Base-by-base conservation (phyloP, 2,329 filamentous ascomycete species). In the Cytospora paraplurivora region DNA sequence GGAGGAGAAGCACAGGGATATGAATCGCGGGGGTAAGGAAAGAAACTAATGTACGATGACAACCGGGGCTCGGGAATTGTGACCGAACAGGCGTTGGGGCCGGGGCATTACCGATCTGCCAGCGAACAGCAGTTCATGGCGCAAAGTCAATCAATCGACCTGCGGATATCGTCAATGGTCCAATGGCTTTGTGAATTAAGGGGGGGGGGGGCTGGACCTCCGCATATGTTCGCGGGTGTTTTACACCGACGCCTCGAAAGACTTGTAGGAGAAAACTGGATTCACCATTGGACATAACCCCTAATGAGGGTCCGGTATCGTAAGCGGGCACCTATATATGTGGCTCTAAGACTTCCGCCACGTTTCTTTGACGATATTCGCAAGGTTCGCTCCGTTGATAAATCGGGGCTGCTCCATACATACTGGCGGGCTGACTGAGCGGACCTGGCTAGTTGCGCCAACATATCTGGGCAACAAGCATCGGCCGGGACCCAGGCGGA, bases 41-140 rank as follows among this genome's bases (percentile, higher is more conserved):
- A 21, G 33, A 7, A 15, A n/a, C 32, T 56, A 56, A 34, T 56
- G 50, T 52, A 52, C 54, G 33, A 27, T 56, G 37, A 44, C 54
- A 44, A 44, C 27, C 27, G 54, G 27, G 54, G 54, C 35, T 41
- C 53, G 53, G 35, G 53, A 11, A 38, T n/a, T 8, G 19, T 47
- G 44, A 47, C 44, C 21, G n/a, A 21, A 47, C 21, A 10, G n/a
- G n/a, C 21, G 44, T 47, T n/a, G n/a, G 10, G 21, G 4, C 44
- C 44, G 44, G 44, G 44, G 44, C 4, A 21, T 47, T 19, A 47
- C 8, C 44, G 44, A 47, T 17, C n/a, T 21, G n/a, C 13, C 6
- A 47, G n/a, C 44, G 13, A 47, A 13, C 21, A n/a, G n/a, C 5
- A 47, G 21, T 10, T 8, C 44, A 37, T 37, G 35, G 35, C 35